A percentile compares a stretch with the other conserved stretches of the same genome.
Evolutionary conservation across 352 stramenopile genomes (phyloP).

Genomic region (Globisporangium canariense): DNA sequence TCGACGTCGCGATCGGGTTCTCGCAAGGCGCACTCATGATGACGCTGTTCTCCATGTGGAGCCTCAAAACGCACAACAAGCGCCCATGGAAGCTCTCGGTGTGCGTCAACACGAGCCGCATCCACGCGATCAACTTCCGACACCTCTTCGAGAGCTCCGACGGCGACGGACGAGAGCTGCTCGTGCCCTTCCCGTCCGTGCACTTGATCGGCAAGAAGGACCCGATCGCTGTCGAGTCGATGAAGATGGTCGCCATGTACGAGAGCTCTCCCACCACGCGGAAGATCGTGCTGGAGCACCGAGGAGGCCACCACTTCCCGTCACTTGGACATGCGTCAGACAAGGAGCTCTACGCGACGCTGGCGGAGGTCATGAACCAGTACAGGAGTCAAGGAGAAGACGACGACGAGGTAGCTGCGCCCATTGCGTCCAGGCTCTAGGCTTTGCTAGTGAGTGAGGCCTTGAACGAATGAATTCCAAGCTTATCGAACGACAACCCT

Average conservation of each 20-base stretch:
- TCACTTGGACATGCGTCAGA: slow-evolving; percentile 29
- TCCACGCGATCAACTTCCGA: slow-evolving; percentile 23
- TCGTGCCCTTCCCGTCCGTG: slow-evolving; percentile 25
- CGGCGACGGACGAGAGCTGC: slow-evolving; percentile 11
- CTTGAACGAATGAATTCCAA: too few relatives aligned
- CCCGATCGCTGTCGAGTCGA: slow-evolving; percentile 26
- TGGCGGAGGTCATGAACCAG: slow-evolving; percentile 28
- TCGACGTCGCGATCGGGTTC: slow-evolving; percentile 70
- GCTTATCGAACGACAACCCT: too few relatives aligned
- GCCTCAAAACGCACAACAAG: slow-evolving; percentile 30
- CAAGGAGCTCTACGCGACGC: slow-evolving; percentile 32
- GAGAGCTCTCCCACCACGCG: slow-evolving; percentile 21
- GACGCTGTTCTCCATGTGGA: slow-evolving; percentile 54
- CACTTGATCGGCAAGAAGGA: slow-evolving; percentile 62
- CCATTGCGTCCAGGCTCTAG: neutral
- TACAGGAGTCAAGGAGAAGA: slow-evolving; percentile 32
- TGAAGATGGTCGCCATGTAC: slow-evolving; percentile 38
- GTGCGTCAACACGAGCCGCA: slow-evolving; percentile 31
- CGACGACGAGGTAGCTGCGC: slow-evolving; percentile 29
- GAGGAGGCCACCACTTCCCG: slow-evolving; percentile 53
- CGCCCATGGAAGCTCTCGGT: slow-evolving; percentile 48
- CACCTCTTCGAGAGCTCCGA: slow-evolving; percentile 32
- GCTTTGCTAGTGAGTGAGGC: neutral
- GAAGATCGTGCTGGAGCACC: slow-evolving; percentile 33
- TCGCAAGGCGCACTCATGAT: slow-evolving; percentile 71